phyloP scores from a whole-genome alignment of 768 basidiomycete genomes.

The Phanerochaete sordida region DNA sequence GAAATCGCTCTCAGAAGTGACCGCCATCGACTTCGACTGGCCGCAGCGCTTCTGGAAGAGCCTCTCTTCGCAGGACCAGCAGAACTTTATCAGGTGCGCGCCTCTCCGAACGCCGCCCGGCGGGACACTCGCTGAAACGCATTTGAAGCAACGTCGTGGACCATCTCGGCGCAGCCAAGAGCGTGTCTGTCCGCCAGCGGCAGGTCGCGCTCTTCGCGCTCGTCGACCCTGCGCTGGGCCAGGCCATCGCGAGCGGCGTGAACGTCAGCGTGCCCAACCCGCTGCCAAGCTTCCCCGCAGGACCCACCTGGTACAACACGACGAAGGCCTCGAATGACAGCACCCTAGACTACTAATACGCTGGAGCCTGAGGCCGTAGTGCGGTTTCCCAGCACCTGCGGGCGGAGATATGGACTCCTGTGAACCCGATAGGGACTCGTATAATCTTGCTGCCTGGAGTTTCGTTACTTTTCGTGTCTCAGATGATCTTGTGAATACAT shows the following conservation, averaged over 20 bases:
- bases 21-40: conserved; percentile 37
- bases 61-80: conserved; percentile 32
- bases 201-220: conserved; percentile 35
- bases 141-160: conserved; percentile 30
- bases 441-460: neutral
- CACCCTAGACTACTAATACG: conserved; percentile 15
- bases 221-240: conserved; percentile 32
- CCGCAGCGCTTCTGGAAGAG: conserved; percentile 35
- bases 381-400: neutral
- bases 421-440: neutral
- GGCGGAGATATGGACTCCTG: neutral
- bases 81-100: conserved; percentile 30
- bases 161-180: conserved; percentile 33
- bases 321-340: conserved; percentile 16
- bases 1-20: conserved; percentile 31
- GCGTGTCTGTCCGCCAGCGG: conserved; percentile 26
- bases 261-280: conserved; percentile 15
- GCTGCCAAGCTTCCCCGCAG: conserved; percentile 16
- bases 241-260: conserved; percentile 32
- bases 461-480: neutral
- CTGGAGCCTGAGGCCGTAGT: neutral
- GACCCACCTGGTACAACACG: conserved; percentile 22
- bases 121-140: neutral
- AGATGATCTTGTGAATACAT: neutral
- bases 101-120: neutral